Evolutionary conservation across 768 basidiomycete species (phyloP), one percentile per base, ranked within the genome.

Genomic region (Leccinum boreale): DNA sequence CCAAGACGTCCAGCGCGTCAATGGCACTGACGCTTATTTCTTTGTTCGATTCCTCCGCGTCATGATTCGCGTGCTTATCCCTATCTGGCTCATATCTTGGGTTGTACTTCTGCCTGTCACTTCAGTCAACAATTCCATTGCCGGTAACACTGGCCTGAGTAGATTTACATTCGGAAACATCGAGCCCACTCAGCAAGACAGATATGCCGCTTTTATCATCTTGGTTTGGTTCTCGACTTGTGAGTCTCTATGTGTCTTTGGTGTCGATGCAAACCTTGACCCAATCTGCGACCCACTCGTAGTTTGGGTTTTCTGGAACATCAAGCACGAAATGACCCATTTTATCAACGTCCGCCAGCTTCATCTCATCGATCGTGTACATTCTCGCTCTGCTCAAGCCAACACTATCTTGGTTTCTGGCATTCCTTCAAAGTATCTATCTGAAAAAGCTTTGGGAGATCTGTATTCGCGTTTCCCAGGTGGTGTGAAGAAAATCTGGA

Each of bases 21-120:
- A 94, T 60, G 93, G 93, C 26, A 77, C 90, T 57, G 96, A 98
- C 70, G 90, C 94, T 15, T 99, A 96, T 75, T 87, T 95, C 68
- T 99, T 90, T 65, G 87, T 97, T 47, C 89, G 93, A 53, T 98
- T 91, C 72, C 78, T 92, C 28, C 84, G 87, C 50, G 86, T 98
- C 79, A 89, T 97, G 84, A 70, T 85, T 51, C 82, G 86, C 62
- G 75, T 94, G 24, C 80, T 98, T 69, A 65, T 95, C 6, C 95
- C 97, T 23, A 92, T 97, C 66, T 99, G 93, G 95, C 60, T 93
- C 50, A 28, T 98, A 35, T 90, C 92, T 2, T 98, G 96, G 95
- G 68, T 75, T 51, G 78, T 97, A 57, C 82, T 98, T 31, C 74
- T 98, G 1, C 96, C 96, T 21, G 72, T 90, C 64, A 83, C 86